phyloP scores from a whole-genome alignment of 768 basidiomycete genomes.

The Suillus cothurnatus region DNA sequence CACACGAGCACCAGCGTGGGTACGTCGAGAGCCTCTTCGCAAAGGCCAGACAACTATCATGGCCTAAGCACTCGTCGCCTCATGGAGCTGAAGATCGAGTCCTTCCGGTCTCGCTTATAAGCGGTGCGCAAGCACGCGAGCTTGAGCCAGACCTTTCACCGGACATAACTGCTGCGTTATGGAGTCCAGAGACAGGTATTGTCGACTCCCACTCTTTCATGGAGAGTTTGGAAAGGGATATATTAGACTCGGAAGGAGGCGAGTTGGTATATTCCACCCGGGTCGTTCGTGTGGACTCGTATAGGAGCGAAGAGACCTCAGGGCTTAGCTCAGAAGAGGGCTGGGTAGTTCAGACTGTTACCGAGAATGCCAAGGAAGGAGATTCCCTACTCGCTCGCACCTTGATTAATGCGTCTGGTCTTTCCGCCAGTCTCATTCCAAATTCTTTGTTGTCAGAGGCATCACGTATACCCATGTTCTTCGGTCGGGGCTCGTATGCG shows the following conservation, averaged over 20 bases:
- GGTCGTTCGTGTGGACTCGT: conserved; percentile 84
- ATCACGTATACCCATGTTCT: conserved; percentile 71
- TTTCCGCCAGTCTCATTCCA: conserved; percentile 69
- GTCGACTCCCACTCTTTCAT: conserved; percentile 86
- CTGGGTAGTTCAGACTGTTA: conserved; percentile 87
- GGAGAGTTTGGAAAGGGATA: conserved; percentile 80
- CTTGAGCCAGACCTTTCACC: conserved; percentile 84
- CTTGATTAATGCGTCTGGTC: conserved; percentile 82
- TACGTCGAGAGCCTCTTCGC: conserved; percentile 73
- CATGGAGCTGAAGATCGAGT: conserved; percentile 34
- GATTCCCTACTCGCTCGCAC: conserved; percentile 75
- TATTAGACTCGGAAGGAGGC: conserved; percentile 67
- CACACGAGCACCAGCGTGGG: conserved; percentile 58
- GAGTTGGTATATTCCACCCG: conserved; percentile 77
- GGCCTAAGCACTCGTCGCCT: conserved; percentile 46
- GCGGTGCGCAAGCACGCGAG: conserved; percentile 62
- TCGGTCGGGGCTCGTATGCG: conserved; percentile 84
- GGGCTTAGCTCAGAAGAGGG: conserved; percentile 52
- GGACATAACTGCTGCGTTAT: conserved; percentile 71
- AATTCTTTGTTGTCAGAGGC: conserved; percentile 66
- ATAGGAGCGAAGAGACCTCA: conserved; percentile 29
- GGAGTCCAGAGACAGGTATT: conserved; percentile 88
- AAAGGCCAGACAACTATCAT: conserved; percentile 57
- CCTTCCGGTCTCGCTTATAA: conserved; percentile 69
- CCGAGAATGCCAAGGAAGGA: conserved; percentile 47